phyloP scores from a whole-genome alignment of 2,329 filamentous ascomycete genomes.

The Emmonsiellopsis sp. region DNA sequence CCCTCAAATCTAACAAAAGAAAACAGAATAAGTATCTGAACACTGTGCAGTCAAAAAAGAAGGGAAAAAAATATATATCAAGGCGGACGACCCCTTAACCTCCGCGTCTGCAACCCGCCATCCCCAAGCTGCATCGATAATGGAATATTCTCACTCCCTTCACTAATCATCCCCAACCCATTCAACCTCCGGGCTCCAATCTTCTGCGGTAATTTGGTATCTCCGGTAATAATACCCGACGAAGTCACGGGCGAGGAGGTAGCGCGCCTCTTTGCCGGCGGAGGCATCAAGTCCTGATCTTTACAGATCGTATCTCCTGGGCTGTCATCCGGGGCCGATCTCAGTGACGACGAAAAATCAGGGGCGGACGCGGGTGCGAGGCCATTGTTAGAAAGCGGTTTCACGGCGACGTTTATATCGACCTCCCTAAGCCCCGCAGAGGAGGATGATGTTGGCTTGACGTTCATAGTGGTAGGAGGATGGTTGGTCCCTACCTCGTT shows the following conservation, averaged over 20 bases:
- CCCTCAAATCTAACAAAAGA: neutral
- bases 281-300: conserved; percentile 23
- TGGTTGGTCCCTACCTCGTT: conserved; percentile 27
- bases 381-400: conserved; percentile 17
- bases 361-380: neutral
- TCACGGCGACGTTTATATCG: conserved; percentile 39
- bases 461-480: conserved; percentile 18
- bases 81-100: neutral
- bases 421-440: conserved; percentile 43
- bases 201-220: conserved; percentile 37
- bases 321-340: neutral
- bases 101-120: conserved; percentile 7
- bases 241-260: conserved; percentile 13
- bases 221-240: conserved; percentile 16
- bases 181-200: conserved; percentile 24
- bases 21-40: neutral
- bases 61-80: neutral
- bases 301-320: conserved; percentile 10
- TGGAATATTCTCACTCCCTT: conserved; percentile 38
- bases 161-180: conserved; percentile 15
- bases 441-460: conserved; percentile 22
- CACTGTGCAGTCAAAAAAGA: neutral
- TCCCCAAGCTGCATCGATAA: conserved; percentile 7
- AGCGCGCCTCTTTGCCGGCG: conserved; percentile 15
- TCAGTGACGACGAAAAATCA: neutral